Conservation (phyloP, 2,329 filamentous ascomycete genomes). For the Fusarium guadeloupense region DNA sequence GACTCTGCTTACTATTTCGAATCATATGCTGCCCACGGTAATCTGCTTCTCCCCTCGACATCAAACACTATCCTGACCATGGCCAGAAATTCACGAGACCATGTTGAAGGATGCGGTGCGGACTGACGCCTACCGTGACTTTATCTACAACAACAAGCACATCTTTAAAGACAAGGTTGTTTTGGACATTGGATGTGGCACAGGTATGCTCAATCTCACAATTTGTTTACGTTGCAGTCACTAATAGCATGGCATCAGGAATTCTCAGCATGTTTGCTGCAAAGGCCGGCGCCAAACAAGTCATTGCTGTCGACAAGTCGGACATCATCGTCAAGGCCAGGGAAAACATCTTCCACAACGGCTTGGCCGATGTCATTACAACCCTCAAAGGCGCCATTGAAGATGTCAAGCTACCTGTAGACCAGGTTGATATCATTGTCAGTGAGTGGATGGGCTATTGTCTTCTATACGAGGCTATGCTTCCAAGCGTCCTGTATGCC, state of each 20-base stretch:
- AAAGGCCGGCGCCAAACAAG: conserved; percentile 83
- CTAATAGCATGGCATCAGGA: conserved; percentile 53
- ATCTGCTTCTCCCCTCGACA: conserved; percentile 21
- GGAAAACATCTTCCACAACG: conserved; percentile 85
- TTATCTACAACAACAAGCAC: conserved; percentile 91
- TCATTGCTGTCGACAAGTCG: conserved; percentile 92
- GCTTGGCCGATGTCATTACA: conserved; percentile 76
- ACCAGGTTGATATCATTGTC: conserved; percentile 91
- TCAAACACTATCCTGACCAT: conserved; percentile 3
- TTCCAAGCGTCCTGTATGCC: conserved; percentile 89
- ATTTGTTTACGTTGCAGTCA: conserved; percentile 21
- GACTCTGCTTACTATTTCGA: conserved; percentile 63
- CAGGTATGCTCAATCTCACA: conserved; percentile 53
- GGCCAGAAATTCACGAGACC: conserved; percentile 85
- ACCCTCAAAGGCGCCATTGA: conserved; percentile 88
- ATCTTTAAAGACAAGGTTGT: conserved; percentile 87
- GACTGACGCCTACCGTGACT: conserved; percentile 92
- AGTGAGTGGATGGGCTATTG: conserved; percentile 99
- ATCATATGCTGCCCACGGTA: conserved; percentile 70
- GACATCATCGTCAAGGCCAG: conserved; percentile 88
- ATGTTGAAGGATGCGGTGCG: conserved; percentile 93
- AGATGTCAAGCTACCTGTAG: conserved; percentile 80
- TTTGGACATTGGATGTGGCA: conserved; percentile 89
- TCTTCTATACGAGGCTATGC: conserved; percentile 93
- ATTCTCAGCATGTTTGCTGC: conserved; percentile 96